These are phyloP conservation scores for Margaritispora aquatica DNA, from an alignment of 495 filamentous ascomycete genomes.

Conservation along the genomic window DNA sequence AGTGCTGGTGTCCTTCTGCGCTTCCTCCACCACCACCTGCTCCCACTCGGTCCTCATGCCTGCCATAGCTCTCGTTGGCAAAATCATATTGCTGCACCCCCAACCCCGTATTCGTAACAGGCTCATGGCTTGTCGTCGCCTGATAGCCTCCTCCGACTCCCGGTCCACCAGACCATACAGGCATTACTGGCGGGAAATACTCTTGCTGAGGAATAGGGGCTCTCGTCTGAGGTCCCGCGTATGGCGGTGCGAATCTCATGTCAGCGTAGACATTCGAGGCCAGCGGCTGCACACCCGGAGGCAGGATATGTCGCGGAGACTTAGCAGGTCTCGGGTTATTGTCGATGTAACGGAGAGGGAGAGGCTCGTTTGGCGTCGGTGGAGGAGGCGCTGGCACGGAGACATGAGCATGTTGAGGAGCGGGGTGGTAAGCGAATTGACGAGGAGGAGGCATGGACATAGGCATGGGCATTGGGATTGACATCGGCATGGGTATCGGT, in stretches of 20 bases:
- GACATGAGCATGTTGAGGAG: no score
- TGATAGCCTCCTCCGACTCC: conserved; percentile 1
- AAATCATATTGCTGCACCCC: conserved; percentile 15
- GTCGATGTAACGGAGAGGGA: conserved; percentile 30
- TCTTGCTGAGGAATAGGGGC: conserved; percentile 1
- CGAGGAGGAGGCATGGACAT: conserved; percentile 32
- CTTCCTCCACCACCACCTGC: no score
- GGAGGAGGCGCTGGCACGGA: no score
- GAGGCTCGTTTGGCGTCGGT: no score
- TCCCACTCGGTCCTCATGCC: conserved; percentile 8
- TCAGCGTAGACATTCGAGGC: conserved; percentile 7
- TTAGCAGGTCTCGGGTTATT: conserved; percentile 48
- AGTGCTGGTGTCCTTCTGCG: conserved; percentile 10
- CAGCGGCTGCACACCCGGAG: conserved; percentile 22
- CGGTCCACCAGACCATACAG: conserved; percentile 14
- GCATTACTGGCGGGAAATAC: conserved; percentile 14
- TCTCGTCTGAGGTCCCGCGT: conserved; percentile 1
- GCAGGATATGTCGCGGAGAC: conserved; percentile 44
- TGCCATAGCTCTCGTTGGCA: conserved; percentile 12
- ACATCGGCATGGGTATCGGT: no score
- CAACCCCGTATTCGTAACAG: not conserved
- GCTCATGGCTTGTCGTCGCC: not conserved
- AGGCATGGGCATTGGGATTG: no score
- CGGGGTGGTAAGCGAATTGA: conserved; percentile 23
- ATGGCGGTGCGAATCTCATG: conserved; percentile 8